Evolutionary conservation across 2,329 filamentous ascomycete species (phyloP).

Genomic region (Xylariaceae sp.): DNA sequence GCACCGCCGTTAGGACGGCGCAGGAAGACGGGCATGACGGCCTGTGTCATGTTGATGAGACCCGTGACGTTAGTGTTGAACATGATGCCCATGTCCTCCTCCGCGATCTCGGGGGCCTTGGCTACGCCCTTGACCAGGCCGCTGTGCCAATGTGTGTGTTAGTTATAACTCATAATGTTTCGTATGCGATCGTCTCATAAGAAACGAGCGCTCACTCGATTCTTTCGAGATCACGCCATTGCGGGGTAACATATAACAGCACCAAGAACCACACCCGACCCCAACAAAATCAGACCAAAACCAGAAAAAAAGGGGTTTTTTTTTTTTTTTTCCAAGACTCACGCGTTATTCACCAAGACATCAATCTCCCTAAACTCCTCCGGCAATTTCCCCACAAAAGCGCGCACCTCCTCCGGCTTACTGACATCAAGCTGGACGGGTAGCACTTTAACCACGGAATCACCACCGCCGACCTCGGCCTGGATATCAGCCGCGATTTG

Average conservation of each 20-base stretch:
- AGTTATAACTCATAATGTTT: background rate
- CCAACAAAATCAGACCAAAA: background rate
- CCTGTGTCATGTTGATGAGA: constrained; percentile 94
- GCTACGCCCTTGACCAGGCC: constrained; percentile 87
- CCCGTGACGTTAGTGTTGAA: constrained; percentile 91
- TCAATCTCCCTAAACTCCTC: constrained; percentile 80
- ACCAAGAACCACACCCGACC: no score
- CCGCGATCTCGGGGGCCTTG: constrained; percentile 73
- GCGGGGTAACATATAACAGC: background rate
- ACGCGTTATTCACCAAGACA: constrained; percentile 95
- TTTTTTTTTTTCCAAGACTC: constrained; percentile 30
- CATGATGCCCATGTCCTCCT: constrained; percentile 81
- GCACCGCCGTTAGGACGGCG: constrained; percentile 66
- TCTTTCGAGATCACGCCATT: background rate
- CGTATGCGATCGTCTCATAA: background rate
- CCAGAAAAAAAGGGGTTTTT: background rate
- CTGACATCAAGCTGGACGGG: constrained; percentile 84
- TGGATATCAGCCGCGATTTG: constrained; percentile 64
- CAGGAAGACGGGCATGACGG: constrained; percentile 76
- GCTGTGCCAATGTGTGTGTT: constrained; percentile 38
- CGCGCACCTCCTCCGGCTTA: constrained; percentile 65
- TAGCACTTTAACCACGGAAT: constrained; percentile 57
- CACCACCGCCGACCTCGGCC: constrained; percentile 15
- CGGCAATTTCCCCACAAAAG: constrained; percentile 68
- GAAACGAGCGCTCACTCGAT: background rate